Conservation (phyloP, 2,329 filamentous ascomycete species). For the Sporothrix sp. region DNA sequence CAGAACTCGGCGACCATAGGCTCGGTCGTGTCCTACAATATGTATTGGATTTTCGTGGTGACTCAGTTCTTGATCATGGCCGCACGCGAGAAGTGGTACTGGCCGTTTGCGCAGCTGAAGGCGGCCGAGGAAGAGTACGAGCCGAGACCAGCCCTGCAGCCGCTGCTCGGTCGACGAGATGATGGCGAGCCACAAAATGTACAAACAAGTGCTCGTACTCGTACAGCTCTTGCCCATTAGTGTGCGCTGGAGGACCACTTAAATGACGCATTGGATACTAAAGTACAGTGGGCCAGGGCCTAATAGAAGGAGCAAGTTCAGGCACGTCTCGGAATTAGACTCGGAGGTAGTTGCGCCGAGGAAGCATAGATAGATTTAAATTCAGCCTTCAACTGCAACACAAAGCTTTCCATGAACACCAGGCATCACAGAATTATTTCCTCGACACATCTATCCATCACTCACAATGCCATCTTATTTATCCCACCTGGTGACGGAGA, state of each 20-base stretch:
- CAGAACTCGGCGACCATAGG: conserved; percentile 80
- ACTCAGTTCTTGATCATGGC: conserved; percentile 14
- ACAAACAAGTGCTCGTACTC: no score
- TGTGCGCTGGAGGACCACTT: no score
- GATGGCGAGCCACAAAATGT: neutral
- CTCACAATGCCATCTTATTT: neutral
- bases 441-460: neutral
- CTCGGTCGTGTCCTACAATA: conserved; percentile 76
- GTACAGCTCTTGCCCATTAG: no score
- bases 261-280: no score
- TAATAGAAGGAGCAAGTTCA: no score
- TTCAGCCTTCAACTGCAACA: no score
- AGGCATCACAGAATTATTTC: no score
- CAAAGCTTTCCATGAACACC: no score
- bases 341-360: conserved; percentile 3
- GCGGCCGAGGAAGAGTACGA: neutral
- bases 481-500: conserved; percentile 23
- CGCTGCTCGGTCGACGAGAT: conserved; percentile 7
- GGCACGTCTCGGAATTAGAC: neutral
- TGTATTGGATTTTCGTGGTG: conserved; percentile 60
- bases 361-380: neutral
- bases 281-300: neutral
- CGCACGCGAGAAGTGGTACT: conserved; percentile 10
- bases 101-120: neutral
- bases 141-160: conserved; percentile 2